phyloP scores from a whole-genome alignment of 73 alveolate species.

The Tetrahymena malaccensis region DNA sequence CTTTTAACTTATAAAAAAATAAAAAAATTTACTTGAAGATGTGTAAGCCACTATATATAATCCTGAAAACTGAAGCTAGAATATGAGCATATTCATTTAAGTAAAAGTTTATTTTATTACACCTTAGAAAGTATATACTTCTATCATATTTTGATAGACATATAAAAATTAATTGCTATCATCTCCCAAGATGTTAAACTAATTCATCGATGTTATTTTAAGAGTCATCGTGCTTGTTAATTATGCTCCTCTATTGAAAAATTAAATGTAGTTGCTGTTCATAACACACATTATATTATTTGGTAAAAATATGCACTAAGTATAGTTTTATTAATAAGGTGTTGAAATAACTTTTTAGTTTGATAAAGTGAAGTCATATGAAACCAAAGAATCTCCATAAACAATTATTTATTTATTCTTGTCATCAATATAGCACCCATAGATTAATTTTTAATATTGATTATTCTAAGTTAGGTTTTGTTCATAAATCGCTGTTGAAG shows the following conservation, averaged over 20 bases:
- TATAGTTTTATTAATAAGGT: not conserved
- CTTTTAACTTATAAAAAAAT: no score
- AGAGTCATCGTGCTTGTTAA: not conserved
- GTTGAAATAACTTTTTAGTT: not conserved
- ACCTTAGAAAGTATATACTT: not conserved
- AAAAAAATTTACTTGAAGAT: not conserved
- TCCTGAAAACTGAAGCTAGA: not conserved
- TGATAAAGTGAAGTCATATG: not conserved
- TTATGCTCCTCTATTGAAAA: not conserved
- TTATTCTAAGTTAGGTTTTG: not conserved
- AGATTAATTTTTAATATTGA: not conserved
- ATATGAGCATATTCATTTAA: not conserved
- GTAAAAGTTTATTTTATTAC: not conserved
- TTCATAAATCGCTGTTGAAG: not conserved
- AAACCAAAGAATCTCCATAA: not conserved
- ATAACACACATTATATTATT: not conserved
- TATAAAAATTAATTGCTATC: not conserved
- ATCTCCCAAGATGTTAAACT: not conserved
- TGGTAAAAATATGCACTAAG: not conserved
- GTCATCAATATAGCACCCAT: not conserved
- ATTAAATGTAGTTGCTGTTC: not conserved
- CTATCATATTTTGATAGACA: not conserved
- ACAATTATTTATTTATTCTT: not conserved
- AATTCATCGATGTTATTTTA: not conserved
- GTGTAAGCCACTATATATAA: not conserved